Percentiles rank a stretch among this genome's conserved stretches.
phyloP scores from a whole-genome alignment of 2,329 filamentous ascomycete species.

The Gliomastix tumulicola region DNA sequence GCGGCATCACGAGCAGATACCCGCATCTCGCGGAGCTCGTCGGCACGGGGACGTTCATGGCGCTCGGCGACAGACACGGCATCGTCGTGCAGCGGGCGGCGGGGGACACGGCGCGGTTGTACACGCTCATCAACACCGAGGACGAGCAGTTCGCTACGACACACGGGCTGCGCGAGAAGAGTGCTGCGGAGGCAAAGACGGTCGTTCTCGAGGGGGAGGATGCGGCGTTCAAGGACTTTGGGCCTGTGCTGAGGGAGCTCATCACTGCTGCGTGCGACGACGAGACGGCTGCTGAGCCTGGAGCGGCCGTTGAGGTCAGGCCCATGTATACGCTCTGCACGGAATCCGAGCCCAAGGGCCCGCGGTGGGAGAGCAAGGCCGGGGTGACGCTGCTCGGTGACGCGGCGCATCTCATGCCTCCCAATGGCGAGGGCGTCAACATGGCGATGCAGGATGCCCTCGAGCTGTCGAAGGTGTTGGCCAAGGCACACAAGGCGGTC shows the following conservation, averaged over 20 bases:
- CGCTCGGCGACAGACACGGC: constrained; percentile 27
- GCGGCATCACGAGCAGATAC: constrained; percentile 20
- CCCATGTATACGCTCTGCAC: constrained; percentile 27
- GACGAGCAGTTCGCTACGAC: constrained; percentile 13
- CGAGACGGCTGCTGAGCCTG: constrained; percentile 8
- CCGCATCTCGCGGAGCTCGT: constrained; percentile 28
- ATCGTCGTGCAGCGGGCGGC: constrained; percentile 22
- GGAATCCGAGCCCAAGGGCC: constrained; percentile 25
- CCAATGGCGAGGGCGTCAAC: constrained; percentile 47
- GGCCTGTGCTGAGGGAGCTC: constrained; percentile 15
- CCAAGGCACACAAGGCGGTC: too few species aligned
- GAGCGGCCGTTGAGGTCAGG: constrained; percentile 10
- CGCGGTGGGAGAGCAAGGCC: constrained; percentile 28
- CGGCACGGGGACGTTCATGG: constrained; percentile 27
- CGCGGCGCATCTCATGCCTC: constrained; percentile 44
- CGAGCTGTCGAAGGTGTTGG: constrained; percentile 29
- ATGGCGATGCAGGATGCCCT: constrained; percentile 41
- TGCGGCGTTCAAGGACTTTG: constrained; percentile 16
- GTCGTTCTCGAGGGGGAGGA: constrained; percentile 12
- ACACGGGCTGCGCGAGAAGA: constrained; percentile 5
- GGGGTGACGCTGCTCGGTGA: constrained; percentile 46
- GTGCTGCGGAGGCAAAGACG: constrained; percentile 7
- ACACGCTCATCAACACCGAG: constrained; percentile 13
- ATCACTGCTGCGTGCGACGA: constrained; percentile 17
- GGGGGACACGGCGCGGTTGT: constrained; percentile 18